phyloP scores from a whole-genome alignment of 148 eudicot species.

The Heliosperma pusillum region DNA sequence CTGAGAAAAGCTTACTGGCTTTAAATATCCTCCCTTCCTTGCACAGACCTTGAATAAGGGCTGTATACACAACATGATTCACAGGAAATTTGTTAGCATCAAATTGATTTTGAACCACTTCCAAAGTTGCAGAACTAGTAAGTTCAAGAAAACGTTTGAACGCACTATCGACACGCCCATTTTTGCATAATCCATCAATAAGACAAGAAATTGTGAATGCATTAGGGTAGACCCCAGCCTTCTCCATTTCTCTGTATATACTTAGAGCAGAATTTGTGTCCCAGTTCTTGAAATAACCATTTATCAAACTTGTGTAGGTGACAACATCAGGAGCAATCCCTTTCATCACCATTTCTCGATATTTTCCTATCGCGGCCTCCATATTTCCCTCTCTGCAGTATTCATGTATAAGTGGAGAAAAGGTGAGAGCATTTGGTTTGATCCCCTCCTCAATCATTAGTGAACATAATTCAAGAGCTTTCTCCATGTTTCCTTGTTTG shows the following conservation, averaged over 20 bases:
- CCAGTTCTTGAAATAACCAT: slow-evolving; percentile 64
- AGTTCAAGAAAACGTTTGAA: slow-evolving; percentile 43
- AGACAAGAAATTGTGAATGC: slow-evolving; percentile 58
- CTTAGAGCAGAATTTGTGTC: slow-evolving; percentile 53
- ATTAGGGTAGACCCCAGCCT: slow-evolving; percentile 55
- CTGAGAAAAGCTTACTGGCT: slow-evolving; percentile 61
- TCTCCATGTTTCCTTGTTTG: slow-evolving; percentile 55
- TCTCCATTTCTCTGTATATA: slow-evolving; percentile 66
- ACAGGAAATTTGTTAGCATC: slow-evolving; percentile 22
- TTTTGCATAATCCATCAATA: slow-evolving; percentile 77
- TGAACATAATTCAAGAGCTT: slow-evolving; percentile 59
- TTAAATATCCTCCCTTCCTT: slow-evolving; percentile 49
- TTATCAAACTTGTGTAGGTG: slow-evolving; percentile 58
- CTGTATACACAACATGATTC: slow-evolving; percentile 56
- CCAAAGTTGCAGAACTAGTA: slow-evolving; percentile 19
- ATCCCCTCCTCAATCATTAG: slow-evolving; percentile 61
- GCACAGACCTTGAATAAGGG: slow-evolving; percentile 65
- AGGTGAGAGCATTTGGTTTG: slow-evolving; percentile 57
- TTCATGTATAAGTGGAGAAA: slow-evolving; percentile 64
- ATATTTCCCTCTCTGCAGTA: slow-evolving; percentile 47
- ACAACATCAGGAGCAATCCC: slow-evolving; percentile 72
- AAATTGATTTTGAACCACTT: slow-evolving; percentile 23
- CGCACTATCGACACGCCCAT: slow-evolving; percentile 53
- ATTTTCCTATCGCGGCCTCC: slow-evolving; percentile 66
- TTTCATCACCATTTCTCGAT: slow-evolving; percentile 66